Conservation (phyloP, 768 basidiomycete genomes). For the Pleurotus ostreatus region DNA sequence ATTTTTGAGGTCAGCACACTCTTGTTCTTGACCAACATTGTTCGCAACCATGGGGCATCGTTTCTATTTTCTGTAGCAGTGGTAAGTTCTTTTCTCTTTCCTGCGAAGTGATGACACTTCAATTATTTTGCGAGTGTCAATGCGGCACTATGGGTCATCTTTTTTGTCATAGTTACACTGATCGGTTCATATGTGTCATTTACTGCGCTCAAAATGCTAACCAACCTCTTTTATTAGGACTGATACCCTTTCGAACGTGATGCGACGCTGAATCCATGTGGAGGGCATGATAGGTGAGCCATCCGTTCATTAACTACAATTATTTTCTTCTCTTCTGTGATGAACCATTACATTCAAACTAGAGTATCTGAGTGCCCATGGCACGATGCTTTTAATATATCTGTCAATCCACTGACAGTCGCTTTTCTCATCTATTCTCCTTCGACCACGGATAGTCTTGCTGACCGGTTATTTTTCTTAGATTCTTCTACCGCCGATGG, state of each 20-base stretch:
- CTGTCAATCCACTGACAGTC: slow-evolving; percentile 54
- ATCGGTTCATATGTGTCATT: slow-evolving; percentile 37
- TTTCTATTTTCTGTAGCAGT: not conserved
- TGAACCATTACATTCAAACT: slow-evolving; percentile 79
- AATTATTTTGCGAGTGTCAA: slow-evolving; percentile 46
- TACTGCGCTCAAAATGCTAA: too few relatives aligned
- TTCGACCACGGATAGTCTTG: slow-evolving; percentile 2
- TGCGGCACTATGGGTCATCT: slow-evolving; percentile 46
- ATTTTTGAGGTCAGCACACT: not conserved
- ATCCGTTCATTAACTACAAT: not conserved
- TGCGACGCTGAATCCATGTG: too few relatives aligned
- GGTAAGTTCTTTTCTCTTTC: not conserved
- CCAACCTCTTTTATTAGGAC: too few relatives aligned
- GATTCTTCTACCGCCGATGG: not conserved
- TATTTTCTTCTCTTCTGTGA: slow-evolving; percentile 26
- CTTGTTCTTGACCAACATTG: not conserved
- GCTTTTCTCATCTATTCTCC: not conserved
- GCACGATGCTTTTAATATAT: slow-evolving; percentile 71
- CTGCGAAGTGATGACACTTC: slow-evolving; percentile 57
- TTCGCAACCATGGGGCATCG: not conserved
- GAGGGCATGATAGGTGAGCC: not conserved
- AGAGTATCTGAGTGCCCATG: slow-evolving; percentile 81
- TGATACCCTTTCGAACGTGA: too few relatives aligned
- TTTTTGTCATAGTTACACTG: slow-evolving; percentile 94
- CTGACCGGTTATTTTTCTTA: slow-evolving; percentile 2